phyloP scores from a whole-genome alignment of 2,329 filamentous ascomycete genomes.

The Hymenoscyphus salicellus region DNA sequence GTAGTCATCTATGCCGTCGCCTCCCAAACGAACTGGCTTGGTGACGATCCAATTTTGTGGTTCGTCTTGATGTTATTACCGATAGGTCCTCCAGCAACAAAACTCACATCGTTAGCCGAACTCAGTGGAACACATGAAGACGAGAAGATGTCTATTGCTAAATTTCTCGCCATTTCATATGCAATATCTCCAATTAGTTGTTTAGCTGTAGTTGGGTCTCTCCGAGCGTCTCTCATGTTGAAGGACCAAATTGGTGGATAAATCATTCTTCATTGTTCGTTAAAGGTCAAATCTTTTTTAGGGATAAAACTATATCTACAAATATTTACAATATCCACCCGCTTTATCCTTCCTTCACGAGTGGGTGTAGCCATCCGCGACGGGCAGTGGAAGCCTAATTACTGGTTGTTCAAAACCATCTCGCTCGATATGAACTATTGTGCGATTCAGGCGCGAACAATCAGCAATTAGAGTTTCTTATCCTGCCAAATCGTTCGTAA shows the following conservation, averaged over 20 bases:
- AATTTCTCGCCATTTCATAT: slow-evolving; percentile 42
- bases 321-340: not conserved
- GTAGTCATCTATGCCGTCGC: slow-evolving; percentile 53
- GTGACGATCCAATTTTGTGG: slow-evolving; percentile 77
- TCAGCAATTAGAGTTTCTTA: too few species aligned
- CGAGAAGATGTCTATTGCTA: slow-evolving; percentile 42
- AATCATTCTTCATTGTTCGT: not conserved
- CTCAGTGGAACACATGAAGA: slow-evolving; percentile 39
- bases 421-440: too few species aligned
- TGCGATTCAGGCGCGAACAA: too few species aligned
- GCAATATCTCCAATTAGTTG: slow-evolving; percentile 37
- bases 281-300: too few species aligned
- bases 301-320: not conserved
- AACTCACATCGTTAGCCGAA: slow-evolving; percentile 44
- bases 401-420: too few species aligned
- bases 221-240: slow-evolving; percentile 31
- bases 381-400: too few species aligned
- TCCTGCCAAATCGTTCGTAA: too few species aligned
- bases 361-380: too few species aligned
- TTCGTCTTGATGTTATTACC: slow-evolving; percentile 74
- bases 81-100: slow-evolving; percentile 45
- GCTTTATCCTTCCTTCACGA: too few species aligned
- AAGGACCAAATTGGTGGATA: slow-evolving; percentile 9
- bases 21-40: slow-evolving; percentile 61
- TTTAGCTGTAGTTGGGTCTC: slow-evolving; percentile 37